Base-by-base conservation (phyloP, 192 early-diverging fungal genomes). In the Linnemannia zychae region DNA sequence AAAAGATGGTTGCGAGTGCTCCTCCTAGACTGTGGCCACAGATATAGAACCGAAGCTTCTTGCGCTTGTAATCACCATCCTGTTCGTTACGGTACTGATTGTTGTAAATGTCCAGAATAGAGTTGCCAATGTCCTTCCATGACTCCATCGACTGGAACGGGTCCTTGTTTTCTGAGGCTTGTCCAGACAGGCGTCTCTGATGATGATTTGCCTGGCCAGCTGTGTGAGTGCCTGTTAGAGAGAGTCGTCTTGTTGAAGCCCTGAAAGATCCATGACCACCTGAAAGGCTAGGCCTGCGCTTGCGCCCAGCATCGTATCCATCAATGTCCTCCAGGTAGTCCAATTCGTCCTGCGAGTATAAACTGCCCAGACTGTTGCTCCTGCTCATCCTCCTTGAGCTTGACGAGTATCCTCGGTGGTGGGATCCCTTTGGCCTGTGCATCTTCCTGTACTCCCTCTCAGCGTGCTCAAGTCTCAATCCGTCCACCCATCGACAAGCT, bases 21-120 rank as follows among this genome's bases (percentile, higher is more conserved):
- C 87, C 91, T 36, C 91, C 91, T 3, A 92, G 67, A 46, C 88
- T 90, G 77, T 92, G 91, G 0, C 91, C 91, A n/a, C 90, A 87
- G 31, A 92, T 88, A 34, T 86, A 92, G 13, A 92, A 78, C 22
- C 83, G 80, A 67, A 82, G 81, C 37, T 90, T 89, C 20, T 88
- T 90, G 53, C 80, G 73, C 52, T 86, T 87, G 24, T 63, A 17
- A 13, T 50, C 15, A 1, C 83, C 77, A 0, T 85, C 83, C 16
- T 77, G 76, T 7, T 87, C 79, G 47, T 53, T 73, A 0, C 74
- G 72, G 24, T 85, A 60, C 24, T 85, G 83, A 28, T 79, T 79
- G 74, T 85, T 85, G 65, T 85, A 85, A 48, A 85, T 85, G 48
- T 85, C 83, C 22, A 85, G 63, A 60, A 85, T 85, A 9, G n/a